Base-by-base conservation (phyloP, 352 stramenopile species). In the Phytophthora syringae region DNA sequence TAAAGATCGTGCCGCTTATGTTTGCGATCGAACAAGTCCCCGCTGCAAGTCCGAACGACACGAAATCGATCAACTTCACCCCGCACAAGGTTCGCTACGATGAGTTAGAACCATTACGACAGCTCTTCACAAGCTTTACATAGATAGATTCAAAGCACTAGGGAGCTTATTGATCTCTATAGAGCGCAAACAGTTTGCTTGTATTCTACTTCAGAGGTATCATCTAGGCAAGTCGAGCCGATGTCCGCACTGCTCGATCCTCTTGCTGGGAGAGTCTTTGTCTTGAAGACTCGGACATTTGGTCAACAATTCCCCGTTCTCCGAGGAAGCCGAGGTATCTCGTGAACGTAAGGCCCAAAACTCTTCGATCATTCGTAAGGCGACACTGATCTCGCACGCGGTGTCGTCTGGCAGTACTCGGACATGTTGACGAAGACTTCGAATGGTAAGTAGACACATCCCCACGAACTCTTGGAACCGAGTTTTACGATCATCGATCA, bases 311-410 rank as follows among this genome's bases (percentile, higher is more conserved):
- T 2, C 85, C 85, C 7, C 82, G 81, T 52, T 93, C 85, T 50
- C 67, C 77, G 10, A 93, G 71, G 37, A 93, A 93, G 10, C 58
- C 57, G 25, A 89, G 56, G 54, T 90, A 93, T 20, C 76, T 70
- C 12, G 76, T 84, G 57, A 90, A 93, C 50, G 68, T 89, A 11
- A 93, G 68, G 0, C 79, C 81, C 0, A 93, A 49, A 93, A 93
- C 58, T 90, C 82, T 39, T 93, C 85, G 32, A 92, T 80, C 63
- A 86, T 39, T 5, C 70, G 74, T 47, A 91, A 67, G 1, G 71
- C 58, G 1, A 80, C 67, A 28, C 56, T 81, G 50, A 90, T 85
- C 61, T 93, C 79, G 64, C 82, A 93, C 0, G 60, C 22, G 3
- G 52, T 40, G 36, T 70, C 83, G 55, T 86, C 67, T 15, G 70